A percentile compares a stretch with the other conserved stretches of the same genome.
Evolutionary conservation across 2,329 filamentous ascomycete species (phyloP).

Genomic region (Lasiodiplodia theobromae): DNA sequence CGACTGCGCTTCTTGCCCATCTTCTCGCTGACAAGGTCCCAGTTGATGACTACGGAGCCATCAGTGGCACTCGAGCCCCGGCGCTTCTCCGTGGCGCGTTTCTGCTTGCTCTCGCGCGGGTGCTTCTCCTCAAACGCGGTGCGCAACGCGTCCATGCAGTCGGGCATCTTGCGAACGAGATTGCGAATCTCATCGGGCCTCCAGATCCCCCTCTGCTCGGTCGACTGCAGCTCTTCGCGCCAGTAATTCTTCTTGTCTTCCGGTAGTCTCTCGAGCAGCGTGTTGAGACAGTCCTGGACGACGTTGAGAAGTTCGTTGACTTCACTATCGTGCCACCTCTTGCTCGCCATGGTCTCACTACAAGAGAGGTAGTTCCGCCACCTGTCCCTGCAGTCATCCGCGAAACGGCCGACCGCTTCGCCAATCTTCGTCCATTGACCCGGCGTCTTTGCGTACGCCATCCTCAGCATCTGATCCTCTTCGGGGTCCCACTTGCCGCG

Average conservation of each 20-base stretch:
- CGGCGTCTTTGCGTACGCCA: slow-evolving; percentile 56
- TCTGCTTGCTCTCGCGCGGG: slow-evolving; percentile 24
- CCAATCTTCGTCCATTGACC: slow-evolving; percentile 70
- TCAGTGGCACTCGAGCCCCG: slow-evolving; percentile 23
- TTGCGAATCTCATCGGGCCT: slow-evolving; percentile 39
- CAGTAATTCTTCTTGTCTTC: slow-evolving; percentile 30
- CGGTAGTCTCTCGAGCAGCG: slow-evolving; percentile 52
- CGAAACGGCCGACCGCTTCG: slow-evolving; percentile 64
- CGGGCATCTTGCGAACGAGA: slow-evolving; percentile 40
- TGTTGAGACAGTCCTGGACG: slow-evolving; percentile 61
- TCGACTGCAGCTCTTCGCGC: slow-evolving; percentile 34
- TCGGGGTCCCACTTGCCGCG: slow-evolving; percentile 66
- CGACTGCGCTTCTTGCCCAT: slow-evolving; percentile 69
- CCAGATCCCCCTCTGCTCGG: slow-evolving; percentile 29
- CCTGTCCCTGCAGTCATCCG: slow-evolving; percentile 72
- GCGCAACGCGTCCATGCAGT: slow-evolving; percentile 26
- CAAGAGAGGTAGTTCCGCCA: slow-evolving; percentile 73
- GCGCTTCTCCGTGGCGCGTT: slow-evolving; percentile 21
- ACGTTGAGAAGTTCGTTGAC: slow-evolving; percentile 60
- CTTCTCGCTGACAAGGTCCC: slow-evolving; percentile 67
- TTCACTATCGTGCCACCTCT: slow-evolving; percentile 68
- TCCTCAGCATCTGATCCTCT: slow-evolving; percentile 63
- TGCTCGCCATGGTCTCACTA: slow-evolving; percentile 59
- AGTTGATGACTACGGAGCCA: slow-evolving; percentile 59
- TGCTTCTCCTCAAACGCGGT: slow-evolving; percentile 9